phyloP scores from a whole-genome alignment of 352 stramenopile genomes.

The Globisporangium takayamanum region DNA sequence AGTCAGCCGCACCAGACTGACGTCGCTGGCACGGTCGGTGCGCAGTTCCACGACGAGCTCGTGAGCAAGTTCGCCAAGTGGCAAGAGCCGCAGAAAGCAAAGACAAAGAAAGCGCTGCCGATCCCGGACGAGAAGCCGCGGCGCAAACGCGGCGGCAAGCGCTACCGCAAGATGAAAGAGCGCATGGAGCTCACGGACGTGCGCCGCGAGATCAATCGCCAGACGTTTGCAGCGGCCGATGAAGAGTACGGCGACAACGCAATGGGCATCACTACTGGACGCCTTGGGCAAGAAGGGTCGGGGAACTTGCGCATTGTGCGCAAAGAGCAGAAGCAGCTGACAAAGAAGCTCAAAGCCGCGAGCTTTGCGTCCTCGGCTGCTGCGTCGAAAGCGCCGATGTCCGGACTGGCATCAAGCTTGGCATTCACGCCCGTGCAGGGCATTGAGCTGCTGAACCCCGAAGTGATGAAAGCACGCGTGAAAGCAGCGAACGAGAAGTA shows the following conservation, averaged over 20 bases:
- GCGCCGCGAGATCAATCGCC: conserved; percentile 94
- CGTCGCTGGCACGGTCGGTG: conserved; percentile 55
- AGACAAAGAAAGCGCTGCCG: conserved; percentile 96
- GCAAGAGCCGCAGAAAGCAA: conserved; percentile 96
- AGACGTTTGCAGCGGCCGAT: conserved; percentile 91
- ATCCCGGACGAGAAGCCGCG: conserved; percentile 93
- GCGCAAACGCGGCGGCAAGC: conserved; percentile 91
- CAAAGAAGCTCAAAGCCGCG: conserved; percentile 90
- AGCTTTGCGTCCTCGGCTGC: conserved; percentile 50
- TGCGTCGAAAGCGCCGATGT: conserved; percentile 45
- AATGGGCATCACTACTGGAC: conserved; percentile 94
- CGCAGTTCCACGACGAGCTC: conserved; percentile 88
- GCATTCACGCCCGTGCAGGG: conserved; percentile 96
- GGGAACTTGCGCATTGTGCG: conserved; percentile 81
- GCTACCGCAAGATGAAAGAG: conserved; percentile 97
- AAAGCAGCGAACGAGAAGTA: conserved; percentile 96
- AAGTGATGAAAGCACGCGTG: conserved; percentile 89
- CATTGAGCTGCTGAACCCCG: conserved; percentile 97
- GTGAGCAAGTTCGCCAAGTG: conserved; percentile 95
- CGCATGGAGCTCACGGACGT: conserved; percentile 96
- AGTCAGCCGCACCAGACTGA: conserved; percentile 81
- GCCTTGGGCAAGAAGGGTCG: conserved; percentile 87
- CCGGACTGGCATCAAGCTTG: conserved; percentile 93
- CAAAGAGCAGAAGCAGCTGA: conserved; percentile 90
- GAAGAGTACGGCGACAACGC: conserved; percentile 97